Evolutionary conservation across 495 filamentous ascomycete species (phyloP).

Genomic region (Trichoderma parareesei): DNA sequence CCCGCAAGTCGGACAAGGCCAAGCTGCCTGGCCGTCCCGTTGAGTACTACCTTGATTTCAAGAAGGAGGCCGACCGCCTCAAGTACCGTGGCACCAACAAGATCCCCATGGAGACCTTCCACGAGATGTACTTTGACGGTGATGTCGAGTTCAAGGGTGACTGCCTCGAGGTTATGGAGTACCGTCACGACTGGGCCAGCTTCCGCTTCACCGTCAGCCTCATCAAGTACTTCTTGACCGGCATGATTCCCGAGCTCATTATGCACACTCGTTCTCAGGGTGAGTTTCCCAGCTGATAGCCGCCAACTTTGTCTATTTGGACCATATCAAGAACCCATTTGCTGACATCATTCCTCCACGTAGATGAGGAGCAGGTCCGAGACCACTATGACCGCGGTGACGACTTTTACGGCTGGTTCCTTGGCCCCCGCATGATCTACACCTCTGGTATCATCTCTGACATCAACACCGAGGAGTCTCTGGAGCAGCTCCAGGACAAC

Average conservation of each 20-base stretch:
- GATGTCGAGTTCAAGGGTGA: conserved; percentile 84
- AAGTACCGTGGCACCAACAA: conserved; percentile 71
- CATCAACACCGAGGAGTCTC: conserved; percentile 62
- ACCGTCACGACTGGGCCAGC: conserved; percentile 80
- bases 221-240: conserved; percentile 62
- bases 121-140: conserved; percentile 83
- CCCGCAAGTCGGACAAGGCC: conserved; percentile 73
- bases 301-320: no score
- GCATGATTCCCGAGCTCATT: conserved; percentile 66
- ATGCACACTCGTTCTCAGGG: conserved; percentile 73
- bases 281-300: conserved; percentile 21
- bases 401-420: conserved; percentile 85
- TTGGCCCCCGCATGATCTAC: conserved; percentile 87
- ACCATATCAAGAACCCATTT: not conserved
- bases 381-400: conserved; percentile 83
- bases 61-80: conserved; percentile 59
- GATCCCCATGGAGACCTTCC: conserved; percentile 80
- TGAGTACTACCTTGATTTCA: conserved; percentile 80
- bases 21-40: conserved; percentile 67
- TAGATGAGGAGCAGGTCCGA: conserved; percentile 82
- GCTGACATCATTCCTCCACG: conserved; percentile 15
- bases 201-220: conserved; percentile 67
- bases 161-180: conserved; percentile 68
- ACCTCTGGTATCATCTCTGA: conserved; percentile 77
- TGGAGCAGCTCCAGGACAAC: conserved; percentile 85